A percentile compares a stretch with the other conserved stretches of the same genome.
phyloP scores from a whole-genome alignment of 148 eudicot species.

The Chenopodium formosanum region DNA sequence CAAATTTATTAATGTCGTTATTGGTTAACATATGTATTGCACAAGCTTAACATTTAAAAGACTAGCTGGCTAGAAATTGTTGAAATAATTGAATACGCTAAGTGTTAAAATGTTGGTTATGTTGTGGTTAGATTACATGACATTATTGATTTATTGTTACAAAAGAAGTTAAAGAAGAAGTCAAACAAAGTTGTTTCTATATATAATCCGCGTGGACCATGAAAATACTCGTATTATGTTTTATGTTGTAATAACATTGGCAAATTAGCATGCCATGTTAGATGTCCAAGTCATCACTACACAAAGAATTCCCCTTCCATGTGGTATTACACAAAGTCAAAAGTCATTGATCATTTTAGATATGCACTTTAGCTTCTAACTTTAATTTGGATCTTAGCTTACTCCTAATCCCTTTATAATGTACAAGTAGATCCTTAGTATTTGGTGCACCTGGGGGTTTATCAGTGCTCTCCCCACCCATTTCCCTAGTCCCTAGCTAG shows the following conservation, averaged over 20 bases:
- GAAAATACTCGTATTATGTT: neutral
- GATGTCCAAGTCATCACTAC: conserved; percentile 19
- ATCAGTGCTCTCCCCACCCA: neutral
- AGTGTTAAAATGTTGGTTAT: neutral
- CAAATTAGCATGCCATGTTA: conserved; percentile 11
- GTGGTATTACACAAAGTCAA: conserved; percentile 12
- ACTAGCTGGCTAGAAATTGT: too few relatives aligned
- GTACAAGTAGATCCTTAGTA: neutral
- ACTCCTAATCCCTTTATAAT: neutral
- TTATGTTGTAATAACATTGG: neutral
- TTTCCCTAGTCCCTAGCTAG: neutral
- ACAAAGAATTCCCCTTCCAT: conserved; percentile 12
- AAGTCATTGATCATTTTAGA: neutral
- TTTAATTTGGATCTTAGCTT: neutral
- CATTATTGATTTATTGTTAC: too few relatives aligned
- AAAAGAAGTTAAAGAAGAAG: neutral
- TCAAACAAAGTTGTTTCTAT: neutral
- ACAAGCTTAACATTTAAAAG: too few relatives aligned
- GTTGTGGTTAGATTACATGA: neutral
- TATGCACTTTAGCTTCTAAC: neutral
- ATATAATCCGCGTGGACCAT: neutral
- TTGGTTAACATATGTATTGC: too few relatives aligned
- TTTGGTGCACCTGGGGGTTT: neutral
- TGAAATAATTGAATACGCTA: too few relatives aligned
- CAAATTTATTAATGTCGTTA: too few relatives aligned